phyloP scores from a whole-genome alignment of 805 yeast genomes.

The Cyberlindnera petersonii region DNA sequence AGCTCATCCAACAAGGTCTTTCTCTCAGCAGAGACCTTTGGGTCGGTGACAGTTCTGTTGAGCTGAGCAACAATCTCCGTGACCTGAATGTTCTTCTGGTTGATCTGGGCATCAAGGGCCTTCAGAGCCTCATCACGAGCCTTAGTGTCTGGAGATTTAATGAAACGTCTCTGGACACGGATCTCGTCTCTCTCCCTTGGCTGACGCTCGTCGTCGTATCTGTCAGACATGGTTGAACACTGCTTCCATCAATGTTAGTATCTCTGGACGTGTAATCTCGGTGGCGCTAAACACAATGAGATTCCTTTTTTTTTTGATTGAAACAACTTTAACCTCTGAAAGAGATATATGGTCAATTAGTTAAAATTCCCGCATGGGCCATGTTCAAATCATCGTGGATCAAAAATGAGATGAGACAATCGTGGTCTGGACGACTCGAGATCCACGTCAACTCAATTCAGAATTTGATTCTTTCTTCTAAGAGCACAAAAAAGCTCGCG shows the following conservation, averaged over 20 bases:
- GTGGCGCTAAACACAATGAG: too few species aligned
- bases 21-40: slow-evolving; percentile 45
- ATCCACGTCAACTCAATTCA: too few species aligned
- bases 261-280: too few species aligned
- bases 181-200: slow-evolving; percentile 17
- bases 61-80: slow-evolving; percentile 51
- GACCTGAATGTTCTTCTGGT: slow-evolving; percentile 54
- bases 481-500: too few species aligned
- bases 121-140: slow-evolving; percentile 57
- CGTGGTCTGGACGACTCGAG: too few species aligned
- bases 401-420: too few species aligned
- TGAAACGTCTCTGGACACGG: slow-evolving; percentile 35
- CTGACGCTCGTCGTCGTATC: slow-evolving; percentile 11
- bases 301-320: too few species aligned
- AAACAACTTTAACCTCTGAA: background rate
- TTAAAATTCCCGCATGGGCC: too few species aligned
- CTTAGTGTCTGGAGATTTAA: slow-evolving; percentile 72
- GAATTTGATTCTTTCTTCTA: too few species aligned
- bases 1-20: slow-evolving; percentile 49
- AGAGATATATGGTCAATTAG: background rate
- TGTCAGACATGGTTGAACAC: slow-evolving; percentile 16
- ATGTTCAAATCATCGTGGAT: background rate
- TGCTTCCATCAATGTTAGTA: too few species aligned
- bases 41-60: slow-evolving; percentile 48
- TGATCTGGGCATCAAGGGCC: slow-evolving; percentile 55